Evolutionary conservation across 2,329 filamentous ascomycete species (phyloP), one percentile per base, ranked within the genome.

Genomic region (Pseudogymnoascus sp.): DNA sequence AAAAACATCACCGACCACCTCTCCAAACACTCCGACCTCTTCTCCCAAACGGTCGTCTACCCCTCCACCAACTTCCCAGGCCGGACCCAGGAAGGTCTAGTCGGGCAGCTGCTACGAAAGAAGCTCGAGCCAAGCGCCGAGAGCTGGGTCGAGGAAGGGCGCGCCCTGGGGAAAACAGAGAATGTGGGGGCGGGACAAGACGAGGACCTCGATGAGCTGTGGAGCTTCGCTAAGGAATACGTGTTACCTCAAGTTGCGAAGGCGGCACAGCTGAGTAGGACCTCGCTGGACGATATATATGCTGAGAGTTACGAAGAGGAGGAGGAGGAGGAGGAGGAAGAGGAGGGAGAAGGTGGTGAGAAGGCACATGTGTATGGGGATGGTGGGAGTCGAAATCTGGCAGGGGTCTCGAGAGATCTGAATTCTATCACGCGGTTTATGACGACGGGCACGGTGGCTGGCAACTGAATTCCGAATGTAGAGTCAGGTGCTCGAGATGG

Each of bases 91-190:
- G 85, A 89, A 73, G 77, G 75, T 59, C 80, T 90, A 3, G 81
- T 93, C 1, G 80, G 84, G 26, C 84, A 88, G 69, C 79, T 96
- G 2, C 79, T 96, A 33, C 87, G 91, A 40, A 96, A 95, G 76
- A 95, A 95, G 73, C 82, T 92, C 59, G 91, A 95, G 68, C 90
- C 90, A 0, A 81, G 84, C 24, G 86, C 92, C 16, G 89, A 93
- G 72, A 85, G 87, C 63, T 87, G 88, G 77, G 86, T 93, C 26
- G 83, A 85, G 22, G 78, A 85, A 61, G 88, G 86, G 1, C 82
- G 84, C 37, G 79, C 79, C 64, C 77, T 78, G 28, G 78, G 79
- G 50, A 69, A 66, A 37, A 67, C 59, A 60, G 64, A 66, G 14
- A 63, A 68, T 40, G 68, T 63, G n/a, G 63, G 66, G 24, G 68